Conservation (phyloP, 2,329 filamentous ascomycete genomes). For the Dactylellina cionopaga region DNA sequence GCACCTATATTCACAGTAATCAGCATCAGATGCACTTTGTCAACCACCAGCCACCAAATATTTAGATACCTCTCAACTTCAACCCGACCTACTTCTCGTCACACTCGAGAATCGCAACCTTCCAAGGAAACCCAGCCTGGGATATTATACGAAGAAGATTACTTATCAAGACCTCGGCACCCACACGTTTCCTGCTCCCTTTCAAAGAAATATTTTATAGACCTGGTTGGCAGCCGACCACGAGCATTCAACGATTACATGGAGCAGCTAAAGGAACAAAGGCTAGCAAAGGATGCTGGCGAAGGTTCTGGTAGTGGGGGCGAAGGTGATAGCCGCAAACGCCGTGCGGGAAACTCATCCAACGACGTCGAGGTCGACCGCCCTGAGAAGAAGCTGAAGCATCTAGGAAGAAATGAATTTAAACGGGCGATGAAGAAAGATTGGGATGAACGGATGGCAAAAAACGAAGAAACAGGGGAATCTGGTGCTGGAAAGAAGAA, state of each 20-base stretch:
- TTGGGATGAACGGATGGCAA: constrained; percentile 32
- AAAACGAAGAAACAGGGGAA: constrained; percentile 6
- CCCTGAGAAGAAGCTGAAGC: constrained; percentile 43
- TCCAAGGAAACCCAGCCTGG: background rate
- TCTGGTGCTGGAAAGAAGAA: constrained; percentile 2
- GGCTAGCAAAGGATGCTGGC: constrained; percentile 6
- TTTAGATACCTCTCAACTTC: background rate
- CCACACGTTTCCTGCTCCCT: background rate
- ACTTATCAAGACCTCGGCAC: constrained; percentile 4
- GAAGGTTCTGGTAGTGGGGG: constrained; percentile 8
- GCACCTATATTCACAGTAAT: background rate
- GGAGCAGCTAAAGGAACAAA: constrained; percentile 35
- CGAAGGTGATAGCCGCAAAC: constrained; percentile 27
- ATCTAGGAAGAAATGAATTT: constrained; percentile 44
- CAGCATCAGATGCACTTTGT: background rate
- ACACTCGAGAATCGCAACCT: background rate
- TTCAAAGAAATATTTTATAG: constrained; percentile 7
- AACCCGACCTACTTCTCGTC: background rate
- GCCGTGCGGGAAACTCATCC: constrained; percentile 12
- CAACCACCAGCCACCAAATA: background rate
- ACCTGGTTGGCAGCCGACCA: constrained; percentile 40
- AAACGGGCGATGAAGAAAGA: constrained; percentile 44
- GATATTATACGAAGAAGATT: constrained; percentile 38
- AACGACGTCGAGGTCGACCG: background rate
- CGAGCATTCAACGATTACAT: constrained; percentile 45